Conservation (phyloP, 1,139 yeast genomes). For the Zygoascus sp. region DNA sequence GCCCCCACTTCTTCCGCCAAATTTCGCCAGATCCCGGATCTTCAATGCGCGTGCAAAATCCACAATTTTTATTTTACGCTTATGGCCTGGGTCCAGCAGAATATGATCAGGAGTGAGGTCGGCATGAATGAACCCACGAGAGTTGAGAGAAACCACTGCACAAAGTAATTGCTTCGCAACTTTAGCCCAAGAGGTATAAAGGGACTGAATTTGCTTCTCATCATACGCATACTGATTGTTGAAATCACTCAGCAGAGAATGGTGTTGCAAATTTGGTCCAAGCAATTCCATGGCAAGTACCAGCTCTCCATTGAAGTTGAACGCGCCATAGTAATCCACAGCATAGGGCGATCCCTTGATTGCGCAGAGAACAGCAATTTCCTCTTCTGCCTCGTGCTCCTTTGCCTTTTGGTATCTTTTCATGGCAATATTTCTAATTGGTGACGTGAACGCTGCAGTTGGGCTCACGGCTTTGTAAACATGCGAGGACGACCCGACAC, state of each 20-base stretch:
- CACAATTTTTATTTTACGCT: slow-evolving; percentile 4
- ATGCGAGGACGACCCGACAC: slow-evolving; percentile 10
- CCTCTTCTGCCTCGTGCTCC: slow-evolving; percentile 2
- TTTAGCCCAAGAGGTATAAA: slow-evolving; percentile 8
- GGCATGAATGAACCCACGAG: slow-evolving; percentile 59
- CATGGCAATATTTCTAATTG: slow-evolving; percentile 9
- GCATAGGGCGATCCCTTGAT: slow-evolving; percentile 2
- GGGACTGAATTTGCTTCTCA: neutral
- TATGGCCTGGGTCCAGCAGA: slow-evolving; percentile 45
- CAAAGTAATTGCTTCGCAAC: slow-evolving; percentile 37
- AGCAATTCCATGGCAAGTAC: slow-evolving; percentile 9
- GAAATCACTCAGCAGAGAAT: slow-evolving; percentile 5
- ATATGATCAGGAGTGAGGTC: slow-evolving; percentile 91
- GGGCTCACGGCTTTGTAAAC: slow-evolving; percentile 10
- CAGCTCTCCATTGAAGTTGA: slow-evolving; percentile 12
- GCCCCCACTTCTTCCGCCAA: slow-evolving; percentile 7
- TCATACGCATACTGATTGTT: neutral
- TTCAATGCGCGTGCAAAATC: slow-evolving; percentile 5
- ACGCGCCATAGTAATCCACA: slow-evolving; percentile 9
- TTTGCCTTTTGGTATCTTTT: slow-evolving; percentile 8
- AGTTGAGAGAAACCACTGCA: slow-evolving; percentile 56
- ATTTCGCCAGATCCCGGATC: slow-evolving; percentile 6
- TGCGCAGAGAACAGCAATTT: slow-evolving; percentile 4
- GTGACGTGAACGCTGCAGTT: slow-evolving; percentile 9
- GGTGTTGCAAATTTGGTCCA: slow-evolving; percentile 8